Evolutionary conservation across 2,329 filamentous ascomycete genomes (phyloP), one percentile per base, ranked within the genome.

Genomic region (Penicillium sp.): DNA sequence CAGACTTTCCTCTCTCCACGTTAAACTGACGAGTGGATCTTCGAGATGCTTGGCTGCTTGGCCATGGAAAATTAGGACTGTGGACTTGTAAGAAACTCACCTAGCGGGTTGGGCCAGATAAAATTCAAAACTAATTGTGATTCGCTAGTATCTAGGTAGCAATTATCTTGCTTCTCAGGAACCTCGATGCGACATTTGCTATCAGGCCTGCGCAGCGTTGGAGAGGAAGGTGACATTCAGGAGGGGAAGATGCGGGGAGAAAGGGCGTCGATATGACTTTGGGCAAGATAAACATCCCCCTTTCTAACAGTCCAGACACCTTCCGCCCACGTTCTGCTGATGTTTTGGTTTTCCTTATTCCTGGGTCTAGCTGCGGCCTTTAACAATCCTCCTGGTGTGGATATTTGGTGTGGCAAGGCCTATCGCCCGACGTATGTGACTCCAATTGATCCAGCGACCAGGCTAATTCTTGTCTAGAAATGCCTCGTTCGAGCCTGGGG

Each of bases 361-460:
- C 12, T 53, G 15, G 44, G 42, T 24, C 44, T 52, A n/a, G 49
- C 42, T n/a, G 25, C 41, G 13, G 54, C 54, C 41, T 67, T 72
- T 52, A 69, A 70, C 39, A 68, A 69, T 41, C 68, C 70, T n/a
- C 58, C 69, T 32, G 72, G 73, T 5, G 72, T 77, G 10, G 70
- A 75, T 42, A 68, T 73, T 29, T 77, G 74, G 75, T 76, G 76
- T 59, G 75, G 76, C 8, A 78, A 78, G 54, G 73, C 75, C 12
- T 78, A 77, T 57, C 61, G 61, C 28, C 61, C 64, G 32, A 68
- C 61, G 66, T 75, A 58, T 61, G 66, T 28, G 28, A 15, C 6
- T 25, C 8, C 13, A n/a, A 12, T n/a, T 12, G 6, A 42, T 15
- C 8, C 23, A 15, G 6, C 15, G 31, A 12, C n/a, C 8, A 23